A percentile compares a stretch with the other conserved stretches of the same genome.
These are phyloP conservation scores for Ichthyophthirius multifiliis DNA, from an alignment of 169 alveolate genomes.

Conservation along the genomic window DNA sequence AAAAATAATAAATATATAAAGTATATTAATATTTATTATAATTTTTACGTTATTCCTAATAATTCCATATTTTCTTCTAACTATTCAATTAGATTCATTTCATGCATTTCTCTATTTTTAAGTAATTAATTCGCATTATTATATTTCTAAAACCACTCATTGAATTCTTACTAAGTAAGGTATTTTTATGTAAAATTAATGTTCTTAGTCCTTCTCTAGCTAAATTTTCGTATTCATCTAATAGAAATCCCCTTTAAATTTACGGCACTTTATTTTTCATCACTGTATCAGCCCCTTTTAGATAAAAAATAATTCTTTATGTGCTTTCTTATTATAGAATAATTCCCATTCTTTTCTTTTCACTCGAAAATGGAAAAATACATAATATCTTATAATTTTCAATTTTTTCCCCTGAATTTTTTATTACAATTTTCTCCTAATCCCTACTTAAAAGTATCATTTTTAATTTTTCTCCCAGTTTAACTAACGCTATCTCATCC, in stretches of 20 bases:
- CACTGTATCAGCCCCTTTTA: conserved; percentile 63
- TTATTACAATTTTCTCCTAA: conserved; percentile 78
- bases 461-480: conserved; percentile 91
- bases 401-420: conserved; percentile 36
- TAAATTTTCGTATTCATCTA: conserved; percentile 71
- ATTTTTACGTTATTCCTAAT: conserved; percentile 62
- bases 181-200: conserved; percentile 70
- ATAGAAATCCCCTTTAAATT: conserved; percentile 52
- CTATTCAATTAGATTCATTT: conserved; percentile 36
- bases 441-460: conserved; percentile 88
- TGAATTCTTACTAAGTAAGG: conserved; percentile 42
- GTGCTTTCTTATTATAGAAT: conserved; percentile 81
- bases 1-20: background rate
- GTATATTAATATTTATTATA: background rate
- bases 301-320: conserved; percentile 53
- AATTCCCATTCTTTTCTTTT: conserved; percentile 98
- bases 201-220: conserved; percentile 86
- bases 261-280: conserved; percentile 34
- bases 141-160: conserved; percentile 53
- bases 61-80: conserved; percentile 74
- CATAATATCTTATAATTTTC: conserved; percentile 87
- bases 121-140: conserved; percentile 54
- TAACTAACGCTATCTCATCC: conserved; percentile 97
- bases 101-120: conserved; percentile 55
- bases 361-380: conserved; percentile 96